A percentile compares a stretch with the other conserved stretches of the same genome.
Evolutionary conservation across 2,329 filamentous ascomycete species (phyloP).

Genomic region (Nothophoma quercina): DNA sequence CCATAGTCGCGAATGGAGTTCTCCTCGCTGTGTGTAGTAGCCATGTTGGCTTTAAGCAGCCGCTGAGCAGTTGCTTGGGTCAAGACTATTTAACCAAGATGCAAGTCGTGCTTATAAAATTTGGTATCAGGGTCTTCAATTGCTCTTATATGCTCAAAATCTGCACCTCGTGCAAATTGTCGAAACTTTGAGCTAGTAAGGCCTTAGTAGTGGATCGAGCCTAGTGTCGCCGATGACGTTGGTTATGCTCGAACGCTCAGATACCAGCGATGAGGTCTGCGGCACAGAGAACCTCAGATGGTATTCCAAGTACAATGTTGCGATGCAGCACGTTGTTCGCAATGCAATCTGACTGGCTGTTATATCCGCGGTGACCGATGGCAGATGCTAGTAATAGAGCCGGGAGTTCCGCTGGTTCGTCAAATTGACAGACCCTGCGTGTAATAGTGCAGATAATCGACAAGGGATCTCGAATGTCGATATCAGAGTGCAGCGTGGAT

Average conservation of each 20-base stretch:
- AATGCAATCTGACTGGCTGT: conserved; percentile 27
- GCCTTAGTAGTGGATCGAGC: conserved; percentile 11
- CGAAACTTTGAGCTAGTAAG: conserved; percentile 1
- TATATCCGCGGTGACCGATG: conserved; percentile 13
- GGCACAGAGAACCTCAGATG: background rate
- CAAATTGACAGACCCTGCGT: conserved; percentile 2
- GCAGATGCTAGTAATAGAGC: conserved; percentile 26
- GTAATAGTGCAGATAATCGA: conserved; percentile 3
- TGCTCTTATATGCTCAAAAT: conserved; percentile 14
- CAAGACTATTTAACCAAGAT: background rate
- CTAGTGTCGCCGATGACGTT: conserved; percentile 20
- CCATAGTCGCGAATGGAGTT: conserved; percentile 56
- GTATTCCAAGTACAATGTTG: conserved; percentile 20
- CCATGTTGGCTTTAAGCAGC: conserved; percentile 25
- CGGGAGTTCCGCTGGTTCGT: conserved; percentile 23
- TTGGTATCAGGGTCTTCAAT: background rate
- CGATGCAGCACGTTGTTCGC: conserved; percentile 28
- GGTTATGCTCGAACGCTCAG: background rate
- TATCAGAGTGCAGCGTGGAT: conserved; percentile 9
- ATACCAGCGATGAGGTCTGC: conserved; percentile 6
- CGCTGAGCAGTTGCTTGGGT: background rate
- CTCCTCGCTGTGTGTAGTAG: conserved; percentile 31
- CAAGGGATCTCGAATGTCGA: background rate
- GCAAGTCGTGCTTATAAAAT: background rate
- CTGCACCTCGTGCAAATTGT: background rate